Evolutionary conservation across 306 rosid genomes (phyloP).

Genomic region (Pyrus pyrifolia): DNA sequence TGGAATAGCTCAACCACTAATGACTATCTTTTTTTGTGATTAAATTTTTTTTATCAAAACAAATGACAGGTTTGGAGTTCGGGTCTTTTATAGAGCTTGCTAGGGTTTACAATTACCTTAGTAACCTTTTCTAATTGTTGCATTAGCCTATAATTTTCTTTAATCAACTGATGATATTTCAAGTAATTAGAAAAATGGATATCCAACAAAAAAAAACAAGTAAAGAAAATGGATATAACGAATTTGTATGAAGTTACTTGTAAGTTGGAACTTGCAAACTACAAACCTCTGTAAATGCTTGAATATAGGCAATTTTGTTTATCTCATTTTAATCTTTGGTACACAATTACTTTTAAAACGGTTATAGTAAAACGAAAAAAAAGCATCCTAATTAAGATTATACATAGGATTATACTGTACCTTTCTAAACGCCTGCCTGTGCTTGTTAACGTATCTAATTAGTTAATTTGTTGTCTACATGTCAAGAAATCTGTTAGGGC

Average conservation of each 20-base stretch:
- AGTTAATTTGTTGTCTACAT: background rate
- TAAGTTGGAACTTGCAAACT: background rate
- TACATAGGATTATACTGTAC: no score
- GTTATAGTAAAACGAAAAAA: no score
- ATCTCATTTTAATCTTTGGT: no score
- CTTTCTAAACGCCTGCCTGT: background rate
- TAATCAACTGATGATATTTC: background rate
- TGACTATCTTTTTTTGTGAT: background rate
- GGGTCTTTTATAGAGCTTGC: constrained; percentile 8
- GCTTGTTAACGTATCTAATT: no score
- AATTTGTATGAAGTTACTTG: background rate
- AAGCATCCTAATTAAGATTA: no score
- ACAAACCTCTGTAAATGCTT: background rate
- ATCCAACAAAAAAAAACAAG: no score
- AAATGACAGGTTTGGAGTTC: background rate
- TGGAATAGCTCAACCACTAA: constrained; percentile 4
- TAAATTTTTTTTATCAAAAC: background rate
- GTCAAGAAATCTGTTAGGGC: background rate
- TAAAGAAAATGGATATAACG: no score
- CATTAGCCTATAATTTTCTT: background rate
- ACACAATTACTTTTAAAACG: no score
- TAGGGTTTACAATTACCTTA: constrained; percentile 6
- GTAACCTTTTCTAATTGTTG: background rate
- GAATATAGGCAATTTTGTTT: no score
- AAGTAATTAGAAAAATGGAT: background rate